A percentile compares a stretch with the other conserved stretches of the same genome.
Evolutionary conservation across 1,139 yeast genomes (phyloP).

Genomic region (Candida gigantensis): DNA sequence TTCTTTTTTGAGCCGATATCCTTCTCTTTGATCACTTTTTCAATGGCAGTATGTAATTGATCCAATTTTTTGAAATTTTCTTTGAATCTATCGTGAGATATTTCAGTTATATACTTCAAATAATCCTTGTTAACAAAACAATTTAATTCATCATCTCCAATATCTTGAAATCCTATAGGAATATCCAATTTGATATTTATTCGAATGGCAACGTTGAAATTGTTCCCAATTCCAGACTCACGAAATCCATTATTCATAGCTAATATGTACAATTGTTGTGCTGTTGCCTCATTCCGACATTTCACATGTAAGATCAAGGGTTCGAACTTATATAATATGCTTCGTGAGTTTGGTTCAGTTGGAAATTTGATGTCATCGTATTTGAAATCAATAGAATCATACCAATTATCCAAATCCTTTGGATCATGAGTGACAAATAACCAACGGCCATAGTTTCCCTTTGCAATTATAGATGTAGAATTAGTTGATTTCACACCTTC

Average conservation of each 20-base stretch:
- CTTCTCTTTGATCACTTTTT: conserved; percentile 22
- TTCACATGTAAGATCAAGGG: conserved; percentile 84
- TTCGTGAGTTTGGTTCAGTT: conserved; percentile 38
- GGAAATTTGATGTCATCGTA: conserved; percentile 15
- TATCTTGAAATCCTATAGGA: conserved; percentile 60
- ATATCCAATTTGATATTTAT: conserved; percentile 70
- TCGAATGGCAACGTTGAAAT: conserved; percentile 76
- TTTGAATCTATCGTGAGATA: conserved; percentile 58
- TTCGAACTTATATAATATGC: conserved; percentile 74
- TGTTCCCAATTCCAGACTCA: conserved; percentile 83
- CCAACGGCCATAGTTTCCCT: conserved; percentile 86
- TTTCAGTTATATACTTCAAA: conserved; percentile 45
- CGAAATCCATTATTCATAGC: conserved; percentile 88
- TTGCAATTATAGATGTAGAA: conserved; percentile 66
- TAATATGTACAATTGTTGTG: conserved; percentile 60
- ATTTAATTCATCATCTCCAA: conserved; percentile 28
- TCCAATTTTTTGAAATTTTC: conserved; percentile 62
- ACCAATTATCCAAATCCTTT: conserved; percentile 53
- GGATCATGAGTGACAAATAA: conserved; percentile 75
- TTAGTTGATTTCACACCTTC: conserved; percentile 54
- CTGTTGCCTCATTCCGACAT: conserved; percentile 61
- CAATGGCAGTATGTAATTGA: conserved; percentile 47
- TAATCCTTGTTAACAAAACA: conserved; percentile 53
- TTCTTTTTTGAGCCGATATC: conserved; percentile 5
- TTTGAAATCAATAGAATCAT: conserved; percentile 31